phyloP scores from a whole-genome alignment of 495 filamentous ascomycete species.

The Penicillium herquei region DNA sequence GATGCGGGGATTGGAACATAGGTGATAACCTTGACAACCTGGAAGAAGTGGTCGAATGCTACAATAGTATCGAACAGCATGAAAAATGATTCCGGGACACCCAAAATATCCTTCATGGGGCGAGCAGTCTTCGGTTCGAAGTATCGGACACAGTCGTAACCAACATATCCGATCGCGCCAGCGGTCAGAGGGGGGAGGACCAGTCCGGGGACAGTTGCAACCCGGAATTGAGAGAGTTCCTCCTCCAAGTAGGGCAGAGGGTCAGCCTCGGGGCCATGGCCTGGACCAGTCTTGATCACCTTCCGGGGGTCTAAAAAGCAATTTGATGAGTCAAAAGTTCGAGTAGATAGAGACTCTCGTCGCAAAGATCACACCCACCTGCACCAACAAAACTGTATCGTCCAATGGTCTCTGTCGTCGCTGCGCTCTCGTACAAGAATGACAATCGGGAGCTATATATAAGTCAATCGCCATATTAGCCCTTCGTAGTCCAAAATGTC shows the following conservation, averaged over 20 bases:
- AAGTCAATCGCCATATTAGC: constrained; percentile 11
- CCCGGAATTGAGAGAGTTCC: constrained; percentile 72
- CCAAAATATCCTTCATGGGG: constrained; percentile 80
- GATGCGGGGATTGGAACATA: constrained; percentile 62
- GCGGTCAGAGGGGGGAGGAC: constrained; percentile 80
- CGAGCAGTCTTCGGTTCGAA: constrained; percentile 93
- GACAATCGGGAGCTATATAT: constrained; percentile 44
- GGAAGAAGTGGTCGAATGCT: constrained; percentile 93
- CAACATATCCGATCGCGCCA: constrained; percentile 93
- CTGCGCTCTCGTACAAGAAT: constrained; percentile 93
- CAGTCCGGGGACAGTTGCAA: constrained; percentile 76
- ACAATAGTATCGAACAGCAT: constrained; percentile 97
- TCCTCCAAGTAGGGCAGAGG: constrained; percentile 78
- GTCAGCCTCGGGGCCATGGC: constrained; percentile 78
- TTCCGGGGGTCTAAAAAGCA: constrained; percentile 67
- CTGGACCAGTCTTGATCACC: constrained; percentile 81
- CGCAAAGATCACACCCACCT: constrained; percentile 43
- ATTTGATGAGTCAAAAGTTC: constrained; percentile 1
- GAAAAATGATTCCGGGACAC: constrained; percentile 90
- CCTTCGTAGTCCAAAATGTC: constrained; percentile 3
- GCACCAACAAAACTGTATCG: constrained; percentile 94
- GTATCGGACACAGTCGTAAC: constrained; percentile 95
- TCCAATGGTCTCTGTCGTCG: constrained; percentile 85
- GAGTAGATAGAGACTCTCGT: not conserved
- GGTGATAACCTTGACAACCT: constrained; percentile 86